A percentile compares a stretch with the other conserved stretches of the same genome.
These are phyloP conservation scores for Scenedesmus sp. DNA, from an alignment of 163 green algal species.

Conservation along the genomic window DNA sequence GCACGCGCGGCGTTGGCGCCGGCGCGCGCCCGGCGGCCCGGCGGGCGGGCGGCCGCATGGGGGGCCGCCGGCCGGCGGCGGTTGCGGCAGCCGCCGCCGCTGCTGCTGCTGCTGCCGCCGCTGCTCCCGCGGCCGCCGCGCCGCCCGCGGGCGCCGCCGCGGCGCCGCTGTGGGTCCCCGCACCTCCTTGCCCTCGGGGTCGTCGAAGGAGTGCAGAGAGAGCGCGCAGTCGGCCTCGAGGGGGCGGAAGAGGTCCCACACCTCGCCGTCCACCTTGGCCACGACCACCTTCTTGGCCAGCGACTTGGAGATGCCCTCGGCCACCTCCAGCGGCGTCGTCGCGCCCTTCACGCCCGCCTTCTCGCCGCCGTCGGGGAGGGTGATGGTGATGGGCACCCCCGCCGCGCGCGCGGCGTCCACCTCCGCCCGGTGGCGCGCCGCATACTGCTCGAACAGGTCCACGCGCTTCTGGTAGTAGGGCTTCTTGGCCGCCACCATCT, in stretches of 20 bases:
- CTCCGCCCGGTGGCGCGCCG: constrained; percentile 59
- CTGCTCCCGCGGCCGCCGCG: neutral
- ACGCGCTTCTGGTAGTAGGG: constrained; percentile 91
- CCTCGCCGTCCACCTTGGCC: constrained; percentile 81
- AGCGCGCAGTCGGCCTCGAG: constrained; percentile 91
- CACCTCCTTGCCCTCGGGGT: constrained; percentile 85
- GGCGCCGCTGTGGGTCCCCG: neutral
- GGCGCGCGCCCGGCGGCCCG: no score
- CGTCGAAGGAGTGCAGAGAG: constrained; percentile 80
- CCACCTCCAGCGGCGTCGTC: constrained; percentile 96
- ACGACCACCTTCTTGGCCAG: constrained; percentile 95
- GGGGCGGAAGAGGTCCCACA: constrained; percentile 93
- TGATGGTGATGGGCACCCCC: constrained; percentile 79
- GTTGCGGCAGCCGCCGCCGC: no score
- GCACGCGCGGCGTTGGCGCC: no score
- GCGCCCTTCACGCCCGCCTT: constrained; percentile 75
- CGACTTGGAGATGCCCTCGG: constrained; percentile 84
- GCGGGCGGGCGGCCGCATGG: no score
- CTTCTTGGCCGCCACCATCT: constrained; percentile 24
- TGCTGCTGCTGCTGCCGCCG: neutral
- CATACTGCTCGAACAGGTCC: constrained; percentile 89
- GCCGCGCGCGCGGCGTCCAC: constrained; percentile 74
- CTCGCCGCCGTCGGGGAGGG: constrained; percentile 80
- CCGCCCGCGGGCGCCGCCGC: neutral
- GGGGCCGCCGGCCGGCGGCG: no score